These are phyloP conservation scores for Rhipidocladum racemiflorum DNA, from an alignment of 176 grass and related monocot genomes.

Conservation along the genomic window DNA sequence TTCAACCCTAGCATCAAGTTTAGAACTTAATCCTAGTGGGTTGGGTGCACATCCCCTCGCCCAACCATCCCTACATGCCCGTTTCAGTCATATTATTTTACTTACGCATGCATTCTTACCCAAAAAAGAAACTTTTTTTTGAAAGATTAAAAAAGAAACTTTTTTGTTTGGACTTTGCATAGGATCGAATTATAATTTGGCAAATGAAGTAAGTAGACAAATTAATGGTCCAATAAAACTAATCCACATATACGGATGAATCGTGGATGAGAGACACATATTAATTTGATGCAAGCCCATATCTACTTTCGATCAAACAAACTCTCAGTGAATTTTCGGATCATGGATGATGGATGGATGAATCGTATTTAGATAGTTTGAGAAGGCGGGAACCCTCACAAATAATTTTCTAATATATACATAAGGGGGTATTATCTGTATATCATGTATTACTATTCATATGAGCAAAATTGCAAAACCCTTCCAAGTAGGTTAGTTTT, in stretches of 20 bases:
- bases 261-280: background rate
- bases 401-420: background rate
- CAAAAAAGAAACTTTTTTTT: slow-evolving; percentile 18
- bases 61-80: no score
- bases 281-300: background rate
- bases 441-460: background rate
- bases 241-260: background rate
- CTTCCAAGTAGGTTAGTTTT: no score
- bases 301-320: background rate
- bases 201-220: background rate
- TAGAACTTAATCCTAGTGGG: no score
- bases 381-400: background rate
- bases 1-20: no score
- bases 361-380: background rate
- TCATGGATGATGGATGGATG: background rate
- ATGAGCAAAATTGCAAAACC: background rate
- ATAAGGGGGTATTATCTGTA: no score
- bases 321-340: background rate
- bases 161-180: background rate
- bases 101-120: background rate
- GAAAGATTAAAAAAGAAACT: no score
- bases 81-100: background rate
- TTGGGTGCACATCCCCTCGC: no score
- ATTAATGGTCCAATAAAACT: background rate
- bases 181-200: background rate